Evolutionary conservation across 805 yeast genomes (phyloP), one percentile per base, ranked within the genome.

Genomic region (Saccharomycopsis selenospora): DNA sequence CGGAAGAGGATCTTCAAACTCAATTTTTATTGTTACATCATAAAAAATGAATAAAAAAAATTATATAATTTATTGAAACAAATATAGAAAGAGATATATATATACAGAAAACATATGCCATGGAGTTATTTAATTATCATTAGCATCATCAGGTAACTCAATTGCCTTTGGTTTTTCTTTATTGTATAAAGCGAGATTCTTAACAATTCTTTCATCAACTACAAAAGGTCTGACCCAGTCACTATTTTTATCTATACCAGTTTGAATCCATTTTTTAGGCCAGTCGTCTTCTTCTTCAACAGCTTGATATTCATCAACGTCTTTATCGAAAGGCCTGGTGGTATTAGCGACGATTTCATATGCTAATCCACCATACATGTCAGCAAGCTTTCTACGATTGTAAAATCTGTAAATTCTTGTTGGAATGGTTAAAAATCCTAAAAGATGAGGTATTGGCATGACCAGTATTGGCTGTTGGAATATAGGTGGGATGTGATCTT

Each of bases 181-280:
- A 45, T 60, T 61, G 56, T 67, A 80, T 6, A 78, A 79, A 54
- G 70, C 67, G 63, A 87, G 61, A 47, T 77, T 65, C 22, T 65
- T 61, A 8, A 73, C 63, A 14, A 91, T 77, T 51, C 95, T 69
- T 6, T 76, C 78, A 60, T 91, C 98, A 25, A 77, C 77, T 5
- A 61, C 69, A 42, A 90, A 67, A 24, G 83, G 90, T 59, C 80
- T 79, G 48, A 82, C 79, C 99, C 99, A 91, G 62, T 91, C 97
- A 55, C 95, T 83, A 36, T 76, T 68, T 55, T 79, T 82, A 46
- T 78, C 84, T 42, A 65, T 61, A n/a, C 96, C 95, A 50, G 72
- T 74, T 55, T 79, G 73, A 28, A 86, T 84, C 96, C 97, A 91
- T 50, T 75, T 73, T 47, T 69, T 64, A 11, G 96, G 96, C 97